Base-by-base conservation (phyloP, 1,284 basidiomycete genomes). In the Tilletiopsis washingtonensis region DNA sequence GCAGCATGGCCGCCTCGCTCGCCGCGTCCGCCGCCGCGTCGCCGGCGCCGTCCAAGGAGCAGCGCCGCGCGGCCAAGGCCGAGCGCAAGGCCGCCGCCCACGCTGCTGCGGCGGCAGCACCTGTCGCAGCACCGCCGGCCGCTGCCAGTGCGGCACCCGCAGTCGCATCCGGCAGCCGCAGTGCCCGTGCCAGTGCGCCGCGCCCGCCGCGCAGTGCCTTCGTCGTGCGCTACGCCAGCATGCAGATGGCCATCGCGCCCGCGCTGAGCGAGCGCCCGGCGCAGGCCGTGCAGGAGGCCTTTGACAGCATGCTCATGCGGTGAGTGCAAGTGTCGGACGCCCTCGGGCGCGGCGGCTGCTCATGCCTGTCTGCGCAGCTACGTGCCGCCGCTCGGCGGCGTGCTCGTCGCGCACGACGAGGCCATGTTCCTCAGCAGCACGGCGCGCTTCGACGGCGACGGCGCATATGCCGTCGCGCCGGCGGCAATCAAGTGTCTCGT, bases 361-460 rank as follows among this genome's bases (percentile, higher is more conserved):
- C 29, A 34, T 34, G 29, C 9, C 29, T 9, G 9, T 34, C 9
- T 34, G 9, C 29, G 0, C 54, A 96, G 91, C 75, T 93, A 96
- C 75, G 82, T 93, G 41, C 85, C 88, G 20, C 83, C 88, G 20
- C 78, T 97, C 42, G 79, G 81, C 48, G 91, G 90, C 53, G 89
- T 98, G 2, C 81, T 97, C 20, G 79, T 97, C 43, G 82, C 88
- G 1, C 88, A 96, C 74, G 84, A 84, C 49, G 82, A 87, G 58
- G 77, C 88, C 41, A 75, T 73, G 21, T 90, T 96, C 71, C 67
- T 84, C 36, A 78, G 82, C 51, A 77, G 79, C 38, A 82, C 80
- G 20, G 88, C 87, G 5, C 76, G 77, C 39, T 82, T 97, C 62
- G 81, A 84, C 61, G 82, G 80, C 21, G 91, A 94, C 62, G 91